These are phyloP conservation scores for Camellia sinensis DNA, from an alignment of 148 eudicot genomes.

Conservation along the genomic window DNA sequence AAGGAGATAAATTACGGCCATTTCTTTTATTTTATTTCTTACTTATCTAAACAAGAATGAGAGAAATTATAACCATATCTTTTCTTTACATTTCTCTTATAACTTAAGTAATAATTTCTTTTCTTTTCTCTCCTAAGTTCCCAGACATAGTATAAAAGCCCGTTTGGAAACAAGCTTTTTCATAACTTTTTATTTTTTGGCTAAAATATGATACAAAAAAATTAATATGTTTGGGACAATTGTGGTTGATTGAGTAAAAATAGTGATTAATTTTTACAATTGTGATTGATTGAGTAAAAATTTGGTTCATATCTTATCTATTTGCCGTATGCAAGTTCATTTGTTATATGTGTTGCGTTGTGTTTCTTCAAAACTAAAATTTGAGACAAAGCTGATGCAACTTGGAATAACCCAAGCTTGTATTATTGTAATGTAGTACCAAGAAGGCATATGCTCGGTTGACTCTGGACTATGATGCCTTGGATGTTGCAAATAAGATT, in stretches of 20 bases:
- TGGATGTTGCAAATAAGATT: constrained; percentile 79
- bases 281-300: neutral
- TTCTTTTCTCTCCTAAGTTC: too few species aligned
- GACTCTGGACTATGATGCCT: constrained; percentile 67
- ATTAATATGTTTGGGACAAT: too few species aligned
- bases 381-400: neutral
- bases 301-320: neutral
- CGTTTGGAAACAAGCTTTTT: too few species aligned
- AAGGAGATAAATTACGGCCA: too few species aligned
- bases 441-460: constrained; percentile 73
- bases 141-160: too few species aligned
- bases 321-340: neutral
- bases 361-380: neutral
- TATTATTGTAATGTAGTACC: constrained; percentile 32
- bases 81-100: too few species aligned
- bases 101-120: too few species aligned
- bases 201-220: too few species aligned
- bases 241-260: neutral
- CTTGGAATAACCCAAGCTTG: neutral
- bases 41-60: too few species aligned
- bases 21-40: too few species aligned
- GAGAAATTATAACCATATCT: too few species aligned
- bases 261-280: neutral
- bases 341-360: neutral
- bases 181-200: too few species aligned